Percentiles rank a stretch among this genome's conserved stretches.
Conservation (phyloP, 441 rosid species). For the Macaranga tanarius region DNA sequence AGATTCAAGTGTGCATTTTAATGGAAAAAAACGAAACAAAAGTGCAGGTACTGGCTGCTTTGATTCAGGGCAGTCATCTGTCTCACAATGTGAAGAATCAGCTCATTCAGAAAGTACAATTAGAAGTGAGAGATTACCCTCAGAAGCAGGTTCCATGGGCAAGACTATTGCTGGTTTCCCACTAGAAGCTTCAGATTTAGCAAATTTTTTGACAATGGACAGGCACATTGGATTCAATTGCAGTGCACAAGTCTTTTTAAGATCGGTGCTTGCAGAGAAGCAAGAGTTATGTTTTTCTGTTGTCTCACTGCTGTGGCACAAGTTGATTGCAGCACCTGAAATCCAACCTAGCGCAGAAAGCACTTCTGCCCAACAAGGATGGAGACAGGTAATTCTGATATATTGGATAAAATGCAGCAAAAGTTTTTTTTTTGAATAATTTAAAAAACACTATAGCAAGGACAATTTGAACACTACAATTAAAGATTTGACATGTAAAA, state of each 20-base stretch:
- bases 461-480: not conserved
- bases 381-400: constrained; percentile 81
- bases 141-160: constrained; percentile 52
- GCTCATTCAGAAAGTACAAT: constrained; percentile 39
- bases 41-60: constrained; percentile 39
- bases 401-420: not conserved
- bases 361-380: constrained; percentile 99
- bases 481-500: not conserved
- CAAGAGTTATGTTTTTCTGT: constrained; percentile 96
- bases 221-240: constrained; percentile 90
- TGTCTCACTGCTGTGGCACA: constrained; percentile 94
- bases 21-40: constrained; percentile 50
- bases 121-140: constrained; percentile 43
- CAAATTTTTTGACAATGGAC: constrained; percentile 93
- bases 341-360: constrained; percentile 90
- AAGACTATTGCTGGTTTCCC: constrained; percentile 65
- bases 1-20: constrained; percentile 46
- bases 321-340: constrained; percentile 90
- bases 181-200: constrained; percentile 92
- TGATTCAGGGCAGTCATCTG: constrained; percentile 47
- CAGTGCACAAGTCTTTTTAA: constrained; percentile 80
- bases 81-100: constrained; percentile 40
- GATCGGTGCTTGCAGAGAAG: constrained; percentile 87
- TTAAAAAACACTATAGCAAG: not conserved
- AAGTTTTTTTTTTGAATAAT: not conserved